These are phyloP conservation scores for Thelonectria discophora DNA, from an alignment of 2,329 filamentous ascomycete genomes.

Conservation along the genomic window DNA sequence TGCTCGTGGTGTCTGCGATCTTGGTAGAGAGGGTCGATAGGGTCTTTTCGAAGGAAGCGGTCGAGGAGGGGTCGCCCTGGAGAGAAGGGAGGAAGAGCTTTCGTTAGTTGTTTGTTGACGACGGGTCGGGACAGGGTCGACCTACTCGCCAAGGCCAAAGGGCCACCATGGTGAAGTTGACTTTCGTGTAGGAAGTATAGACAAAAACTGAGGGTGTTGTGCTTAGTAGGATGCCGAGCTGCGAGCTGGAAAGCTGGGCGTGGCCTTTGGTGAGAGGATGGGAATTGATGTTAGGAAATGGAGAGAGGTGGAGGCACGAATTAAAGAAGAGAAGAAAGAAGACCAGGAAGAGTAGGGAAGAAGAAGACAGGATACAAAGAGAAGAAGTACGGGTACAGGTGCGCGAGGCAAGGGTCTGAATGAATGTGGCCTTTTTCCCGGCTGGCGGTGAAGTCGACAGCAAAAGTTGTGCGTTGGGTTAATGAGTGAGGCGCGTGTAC, in stretches of 20 bases:
- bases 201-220: not conserved
- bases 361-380: slow-evolving; percentile 2
- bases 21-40: slow-evolving; percentile 83
- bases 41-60: slow-evolving; percentile 92
- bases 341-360: not conserved
- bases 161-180: slow-evolving; percentile 70
- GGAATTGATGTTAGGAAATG: slow-evolving; percentile 5
- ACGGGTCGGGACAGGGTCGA: slow-evolving; percentile 10
- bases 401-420: not conserved
- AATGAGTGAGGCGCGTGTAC: not conserved
- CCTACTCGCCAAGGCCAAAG: slow-evolving; percentile 86
- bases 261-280: not conserved
- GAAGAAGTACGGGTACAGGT: slow-evolving; percentile 7
- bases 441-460: slow-evolving; percentile 18
- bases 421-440: slow-evolving; percentile 17
- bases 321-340: slow-evolving; percentile 1
- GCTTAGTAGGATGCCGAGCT: not conserved
- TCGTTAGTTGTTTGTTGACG: slow-evolving; percentile 25
- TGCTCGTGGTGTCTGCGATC: slow-evolving; percentile 77
- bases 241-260: not conserved
- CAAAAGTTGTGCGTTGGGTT: slow-evolving; percentile 10
- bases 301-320: slow-evolving; percentile 1
- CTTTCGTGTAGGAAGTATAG: not conserved
- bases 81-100: not conserved
- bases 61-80: slow-evolving; percentile 81